A percentile compares a stretch with the other conserved stretches of the same genome.
phyloP scores from a whole-genome alignment of 495 filamentous ascomycete genomes.

The Lophiotrema nucula region DNA sequence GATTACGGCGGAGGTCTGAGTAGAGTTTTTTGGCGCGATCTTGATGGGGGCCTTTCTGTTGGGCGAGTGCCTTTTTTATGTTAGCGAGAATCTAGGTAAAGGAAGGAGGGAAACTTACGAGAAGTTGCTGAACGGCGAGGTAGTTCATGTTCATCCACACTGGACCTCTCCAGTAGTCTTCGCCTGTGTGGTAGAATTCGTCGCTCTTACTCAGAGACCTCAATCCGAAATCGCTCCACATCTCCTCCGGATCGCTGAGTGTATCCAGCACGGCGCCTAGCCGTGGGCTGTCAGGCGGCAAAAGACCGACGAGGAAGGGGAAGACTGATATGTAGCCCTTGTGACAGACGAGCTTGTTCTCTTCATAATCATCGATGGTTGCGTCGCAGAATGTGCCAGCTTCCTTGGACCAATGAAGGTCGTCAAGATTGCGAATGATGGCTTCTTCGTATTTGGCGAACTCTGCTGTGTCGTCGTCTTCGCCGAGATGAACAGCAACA shows the following conservation, averaged over 20 bases:
- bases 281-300: slow-evolving; percentile 68
- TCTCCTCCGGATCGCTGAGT: slow-evolving; percentile 74
- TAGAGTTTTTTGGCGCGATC: slow-evolving; percentile 72
- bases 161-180: slow-evolving; percentile 97
- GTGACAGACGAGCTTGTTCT: slow-evolving; percentile 86
- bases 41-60: slow-evolving; percentile 64
- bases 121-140: slow-evolving; percentile 74
- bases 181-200: slow-evolving; percentile 78
- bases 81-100: slow-evolving; percentile 21
- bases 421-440: slow-evolving; percentile 85
- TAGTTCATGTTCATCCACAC: slow-evolving; percentile 99
- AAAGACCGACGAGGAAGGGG: slow-evolving; percentile 81
- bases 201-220: slow-evolving; percentile 84
- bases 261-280: slow-evolving; percentile 73
- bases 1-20: slow-evolving; percentile 69
- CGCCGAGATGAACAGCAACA: slow-evolving; percentile 69
- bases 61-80: slow-evolving; percentile 52
- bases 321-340: slow-evolving; percentile 95
- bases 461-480: slow-evolving; percentile 70
- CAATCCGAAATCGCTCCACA: slow-evolving; percentile 84
- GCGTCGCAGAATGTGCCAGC: slow-evolving; percentile 88
- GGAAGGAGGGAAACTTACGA: slow-evolving; percentile 57
- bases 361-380: slow-evolving; percentile 93
- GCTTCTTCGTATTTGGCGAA: slow-evolving; percentile 71
- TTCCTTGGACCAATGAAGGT: slow-evolving; percentile 84